A percentile compares a stretch with the other conserved stretches of the same genome.
phyloP scores from a whole-genome alignment of 169 alveolate species.

The Hepatocystis sp. region DNA sequence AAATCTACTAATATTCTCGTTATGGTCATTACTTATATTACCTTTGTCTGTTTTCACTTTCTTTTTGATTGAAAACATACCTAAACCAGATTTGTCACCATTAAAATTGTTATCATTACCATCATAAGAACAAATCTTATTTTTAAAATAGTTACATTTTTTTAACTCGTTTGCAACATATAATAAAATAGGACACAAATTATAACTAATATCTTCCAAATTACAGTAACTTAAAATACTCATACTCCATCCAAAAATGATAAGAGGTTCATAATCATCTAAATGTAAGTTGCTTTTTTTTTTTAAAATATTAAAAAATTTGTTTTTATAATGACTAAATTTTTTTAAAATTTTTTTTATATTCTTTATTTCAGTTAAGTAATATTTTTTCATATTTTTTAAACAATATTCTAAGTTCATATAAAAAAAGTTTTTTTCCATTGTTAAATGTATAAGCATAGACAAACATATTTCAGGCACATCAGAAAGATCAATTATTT shows the following conservation, averaged over 20 bases:
- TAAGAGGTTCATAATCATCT: slow-evolving; percentile 17
- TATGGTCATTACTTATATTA: too few species aligned
- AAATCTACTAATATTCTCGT: too few species aligned
- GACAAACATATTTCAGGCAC: slow-evolving; percentile 50
- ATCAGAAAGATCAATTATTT: slow-evolving; percentile 32
- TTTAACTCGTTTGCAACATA: slow-evolving; percentile 30
- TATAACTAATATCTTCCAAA: slow-evolving; percentile 36
- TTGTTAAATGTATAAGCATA: slow-evolving; percentile 36
- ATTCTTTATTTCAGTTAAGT: slow-evolving; percentile 24
- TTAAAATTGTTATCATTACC: not conserved
- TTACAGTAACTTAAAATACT: slow-evolving; percentile 46
- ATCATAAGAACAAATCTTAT: slow-evolving; percentile 10
- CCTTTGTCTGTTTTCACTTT: not conserved
- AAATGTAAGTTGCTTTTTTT: slow-evolving; percentile 1
- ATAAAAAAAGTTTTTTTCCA: slow-evolving; percentile 20
- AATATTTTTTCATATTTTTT: slow-evolving; percentile 14
- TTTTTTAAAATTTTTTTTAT: slow-evolving; percentile 22
- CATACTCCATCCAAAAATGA: slow-evolving; percentile 61
- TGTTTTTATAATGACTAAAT: slow-evolving; percentile 26
- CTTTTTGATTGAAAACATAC: not conserved
- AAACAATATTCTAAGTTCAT: slow-evolving; percentile 22
- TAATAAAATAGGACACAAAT: slow-evolving; percentile 23
- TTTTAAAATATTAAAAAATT: slow-evolving; percentile 16
- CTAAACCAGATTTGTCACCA: not conserved
- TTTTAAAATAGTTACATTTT: slow-evolving; percentile 30